These are phyloP conservation scores for Gentiana macrophylla DNA, from an alignment of 257 asterid species.

Conservation along the genomic window DNA sequence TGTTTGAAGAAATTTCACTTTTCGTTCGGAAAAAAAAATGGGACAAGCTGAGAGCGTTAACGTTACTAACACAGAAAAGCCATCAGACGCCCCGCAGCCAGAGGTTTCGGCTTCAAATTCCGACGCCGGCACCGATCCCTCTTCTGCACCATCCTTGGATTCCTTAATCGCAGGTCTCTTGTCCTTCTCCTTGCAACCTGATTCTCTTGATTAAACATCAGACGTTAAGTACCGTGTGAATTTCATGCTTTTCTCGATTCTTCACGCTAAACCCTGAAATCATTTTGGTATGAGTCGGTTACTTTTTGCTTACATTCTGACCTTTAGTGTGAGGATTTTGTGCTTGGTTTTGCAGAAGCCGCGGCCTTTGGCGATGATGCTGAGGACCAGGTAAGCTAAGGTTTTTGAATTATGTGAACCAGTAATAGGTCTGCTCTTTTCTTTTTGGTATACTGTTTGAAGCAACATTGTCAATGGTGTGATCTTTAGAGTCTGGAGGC, in stretches of 20 bases:
- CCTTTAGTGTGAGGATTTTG: not conserved
- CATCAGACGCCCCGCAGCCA: not conserved
- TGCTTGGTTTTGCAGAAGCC: constrained; percentile 35
- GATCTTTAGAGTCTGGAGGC: constrained; percentile 36
- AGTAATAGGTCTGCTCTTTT: not conserved
- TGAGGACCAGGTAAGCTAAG: constrained; percentile 18
- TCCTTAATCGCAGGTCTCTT: constrained; percentile 36
- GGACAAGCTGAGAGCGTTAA: constrained; percentile 14
- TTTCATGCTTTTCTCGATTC: too few relatives aligned
- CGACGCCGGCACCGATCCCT: constrained; percentile 8
- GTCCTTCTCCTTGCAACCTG: not conserved
- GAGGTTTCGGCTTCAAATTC: constrained; percentile 13
- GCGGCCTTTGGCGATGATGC: constrained; percentile 61
- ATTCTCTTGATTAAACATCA: too few relatives aligned
- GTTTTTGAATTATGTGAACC: not conserved
- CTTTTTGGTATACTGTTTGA: not conserved
- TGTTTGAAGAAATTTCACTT: not conserved
- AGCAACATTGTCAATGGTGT: constrained; percentile 1
- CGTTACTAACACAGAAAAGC: constrained; percentile 1
- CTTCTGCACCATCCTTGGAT: constrained; percentile 43
- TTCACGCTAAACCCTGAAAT: too few relatives aligned
- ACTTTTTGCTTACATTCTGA: too few relatives aligned
- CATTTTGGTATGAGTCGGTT: too few relatives aligned
- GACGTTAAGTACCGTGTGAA: too few relatives aligned
- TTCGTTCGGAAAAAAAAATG: constrained; percentile 3